Evolutionary conservation across 148 eudicot species (phyloP).

Genomic region (Mesembryanthemum crystallinum): DNA sequence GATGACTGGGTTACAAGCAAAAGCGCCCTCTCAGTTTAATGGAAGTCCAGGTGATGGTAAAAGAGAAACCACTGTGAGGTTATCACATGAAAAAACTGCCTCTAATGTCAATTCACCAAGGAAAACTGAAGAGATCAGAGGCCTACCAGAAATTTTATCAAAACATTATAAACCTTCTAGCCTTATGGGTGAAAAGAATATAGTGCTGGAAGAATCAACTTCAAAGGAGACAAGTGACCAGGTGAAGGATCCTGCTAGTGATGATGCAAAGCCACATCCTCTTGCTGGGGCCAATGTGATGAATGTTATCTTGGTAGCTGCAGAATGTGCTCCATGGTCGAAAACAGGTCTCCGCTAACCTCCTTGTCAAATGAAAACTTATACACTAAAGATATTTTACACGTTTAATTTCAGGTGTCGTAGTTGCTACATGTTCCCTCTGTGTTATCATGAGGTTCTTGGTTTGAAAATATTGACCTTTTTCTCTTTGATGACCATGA

Average conservation of each 20-base stretch:
- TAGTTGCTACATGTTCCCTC: neutral
- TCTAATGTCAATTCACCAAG: conserved; percentile 11
- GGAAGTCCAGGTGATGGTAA: conserved; percentile 22
- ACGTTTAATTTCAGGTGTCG: neutral
- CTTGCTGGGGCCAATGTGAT: conserved; percentile 85
- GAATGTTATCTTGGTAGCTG: conserved; percentile 89
- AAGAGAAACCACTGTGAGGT: conserved; percentile 22
- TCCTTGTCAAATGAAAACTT: neutral
- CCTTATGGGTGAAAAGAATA: conserved; percentile 30
- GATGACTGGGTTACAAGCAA: conserved; percentile 20
- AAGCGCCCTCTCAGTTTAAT: conserved; percentile 31
- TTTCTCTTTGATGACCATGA: neutral
- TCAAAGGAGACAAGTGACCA: conserved; percentile 29
- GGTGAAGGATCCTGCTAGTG: conserved; percentile 35
- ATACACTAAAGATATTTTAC: neutral
- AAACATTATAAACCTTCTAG: conserved; percentile 29
- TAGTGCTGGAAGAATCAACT: conserved; percentile 33
- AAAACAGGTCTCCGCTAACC: conserved; percentile 59
- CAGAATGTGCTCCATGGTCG: conserved; percentile 91
- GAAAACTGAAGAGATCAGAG: conserved; percentile 21
- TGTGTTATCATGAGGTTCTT: neutral
- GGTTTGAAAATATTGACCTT: neutral
- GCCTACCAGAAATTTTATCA: conserved; percentile 36
- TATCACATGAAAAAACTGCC: conserved; percentile 15
- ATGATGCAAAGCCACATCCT: conserved; percentile 71